Base-by-base conservation (phyloP, 2,329 filamentous ascomycete species). In the Phymatotrichopsis omnivora region DNA sequence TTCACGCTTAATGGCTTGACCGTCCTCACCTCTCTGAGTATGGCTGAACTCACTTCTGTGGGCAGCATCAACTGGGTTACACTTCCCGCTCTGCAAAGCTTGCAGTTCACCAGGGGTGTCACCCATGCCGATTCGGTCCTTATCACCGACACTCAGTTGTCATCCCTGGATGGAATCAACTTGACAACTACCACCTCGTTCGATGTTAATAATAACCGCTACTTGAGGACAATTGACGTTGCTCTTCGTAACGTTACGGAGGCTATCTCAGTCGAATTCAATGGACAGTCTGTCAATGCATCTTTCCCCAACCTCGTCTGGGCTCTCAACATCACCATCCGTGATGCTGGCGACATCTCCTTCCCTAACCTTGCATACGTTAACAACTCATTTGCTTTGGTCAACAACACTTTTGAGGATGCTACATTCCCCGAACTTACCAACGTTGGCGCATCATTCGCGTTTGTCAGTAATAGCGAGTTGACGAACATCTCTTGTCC, bases 131-230 rank as follows among this genome's bases (percentile, higher is more conserved):
- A 67, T 54, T 73, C 68, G 53, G 74, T 98, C 57, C 67, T 69
- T 57, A 87, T 98, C 63, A 75, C 78, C 66, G 91, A 98, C 71
- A 98, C 91, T 39, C 78, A 80, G 65, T 75, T 98, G 58, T 74
- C 70, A 63, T 77, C 74, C 56, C 75, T 98, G 49, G 72, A 80
- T 56, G 86, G 85, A 61, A 82, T 98, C 63, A 82, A 85, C 63
- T 72, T 96, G 54, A 66, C 76, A 54, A 72, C 73, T n/a, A 79
- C 85, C 43, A 73, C 75, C 46, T 72, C 69, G 56, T 75, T 98
- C 63, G 71, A 83, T 64, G 81, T 98, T 67, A 81, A 84, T 74
- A 94, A 94, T 79, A 96, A 96, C 77, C 69, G 69, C 52, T 80
- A 81, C 62, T 73, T 98, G 58, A 76, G 74, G 62, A 71, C 70